A percentile compares a stretch with the other conserved stretches of the same genome.
These are phyloP conservation scores for Solanum hybrid DNA, from an alignment of 305 asterid genomes.

Conservation along the genomic window DNA sequence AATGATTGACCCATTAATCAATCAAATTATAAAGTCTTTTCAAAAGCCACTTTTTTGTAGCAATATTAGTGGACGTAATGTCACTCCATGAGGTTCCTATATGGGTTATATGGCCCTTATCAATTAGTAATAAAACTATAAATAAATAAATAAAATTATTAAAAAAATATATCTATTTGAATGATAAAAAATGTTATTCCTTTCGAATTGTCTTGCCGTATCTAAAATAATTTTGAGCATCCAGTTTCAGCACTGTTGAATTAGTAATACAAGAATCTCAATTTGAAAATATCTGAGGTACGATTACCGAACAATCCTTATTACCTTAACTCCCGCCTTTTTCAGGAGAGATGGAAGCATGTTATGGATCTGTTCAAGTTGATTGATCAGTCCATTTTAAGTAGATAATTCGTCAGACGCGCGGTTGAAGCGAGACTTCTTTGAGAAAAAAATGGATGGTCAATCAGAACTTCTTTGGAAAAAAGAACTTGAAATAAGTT, in stretches of 20 bases:
- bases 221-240: no score
- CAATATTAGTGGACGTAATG: neutral
- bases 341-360: neutral
- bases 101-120: neutral
- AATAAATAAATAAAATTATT: no score
- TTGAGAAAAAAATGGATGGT: neutral
- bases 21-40: neutral
- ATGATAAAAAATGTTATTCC: neutral
- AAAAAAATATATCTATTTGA: no score
- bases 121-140: no score
- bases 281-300: neutral
- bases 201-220: no score
- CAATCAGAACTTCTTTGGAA: rapidly evolving
- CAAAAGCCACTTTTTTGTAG: neutral
- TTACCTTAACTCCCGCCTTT: neutral
- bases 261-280: neutral
- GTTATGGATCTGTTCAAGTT: neutral
- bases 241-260: rapidly evolving
- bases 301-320: neutral
- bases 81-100: neutral
- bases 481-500: no score
- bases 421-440: neutral
- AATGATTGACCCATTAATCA: neutral
- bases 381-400: neutral
- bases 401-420: neutral